phyloP scores from a whole-genome alignment of 148 eudicot genomes.

The Silene conica region DNA sequence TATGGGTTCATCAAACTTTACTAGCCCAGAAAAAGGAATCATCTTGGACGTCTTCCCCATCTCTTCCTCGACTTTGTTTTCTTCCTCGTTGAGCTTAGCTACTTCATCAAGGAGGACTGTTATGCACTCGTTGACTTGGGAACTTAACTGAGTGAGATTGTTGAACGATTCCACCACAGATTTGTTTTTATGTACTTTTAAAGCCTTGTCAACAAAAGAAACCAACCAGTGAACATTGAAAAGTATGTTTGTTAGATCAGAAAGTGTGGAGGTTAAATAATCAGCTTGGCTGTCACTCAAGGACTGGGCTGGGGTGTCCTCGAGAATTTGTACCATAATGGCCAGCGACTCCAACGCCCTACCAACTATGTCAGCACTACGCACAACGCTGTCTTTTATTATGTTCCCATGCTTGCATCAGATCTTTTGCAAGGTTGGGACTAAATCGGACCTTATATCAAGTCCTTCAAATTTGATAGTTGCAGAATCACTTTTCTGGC shows the following conservation, averaged over 20 bases:
- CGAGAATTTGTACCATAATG: constrained; percentile 12
- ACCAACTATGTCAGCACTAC: background rate
- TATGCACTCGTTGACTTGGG: background rate
- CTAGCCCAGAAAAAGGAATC: background rate
- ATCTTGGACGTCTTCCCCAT: background rate
- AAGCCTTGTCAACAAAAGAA: background rate
- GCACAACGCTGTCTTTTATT: background rate
- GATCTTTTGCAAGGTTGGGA: constrained; percentile 15
- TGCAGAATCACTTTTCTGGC: no score
- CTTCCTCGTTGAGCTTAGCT: background rate
- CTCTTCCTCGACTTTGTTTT: constrained; percentile 2
- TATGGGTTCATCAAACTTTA: constrained; percentile 2
- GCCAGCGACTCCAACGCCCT: constrained; percentile 18
- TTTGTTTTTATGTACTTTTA: constrained; percentile 11
- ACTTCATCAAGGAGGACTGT: background rate
- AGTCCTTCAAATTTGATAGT: constrained; percentile 11
- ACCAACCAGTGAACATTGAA: constrained; percentile 11
- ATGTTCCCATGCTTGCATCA: constrained; percentile 13
- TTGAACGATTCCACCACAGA: background rate
- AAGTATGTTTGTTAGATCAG: constrained; percentile 4
- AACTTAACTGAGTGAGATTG: background rate
- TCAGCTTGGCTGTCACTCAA: constrained; percentile 3
- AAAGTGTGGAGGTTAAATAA: constrained; percentile 8
- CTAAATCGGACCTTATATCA: constrained; percentile 10
- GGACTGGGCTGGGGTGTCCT: constrained; percentile 8